phyloP scores from a whole-genome alignment of 306 rosid species.

The Prunus armeniaca region DNA sequence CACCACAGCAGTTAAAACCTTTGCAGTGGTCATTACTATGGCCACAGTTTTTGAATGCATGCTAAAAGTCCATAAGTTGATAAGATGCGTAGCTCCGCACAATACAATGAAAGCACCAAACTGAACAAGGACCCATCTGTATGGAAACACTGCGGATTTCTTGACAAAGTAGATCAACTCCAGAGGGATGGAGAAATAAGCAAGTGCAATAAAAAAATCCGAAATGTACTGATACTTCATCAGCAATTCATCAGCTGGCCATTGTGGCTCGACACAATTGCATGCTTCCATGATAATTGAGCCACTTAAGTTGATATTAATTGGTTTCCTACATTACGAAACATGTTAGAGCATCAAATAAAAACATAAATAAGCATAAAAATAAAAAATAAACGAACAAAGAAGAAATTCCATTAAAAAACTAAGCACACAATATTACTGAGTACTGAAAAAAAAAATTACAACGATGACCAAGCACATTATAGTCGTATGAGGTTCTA shows the following conservation, averaged over 20 bases:
- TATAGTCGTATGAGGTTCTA: background rate
- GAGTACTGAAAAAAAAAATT: background rate
- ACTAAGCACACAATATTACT: background rate
- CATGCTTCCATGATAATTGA: constrained; percentile 52
- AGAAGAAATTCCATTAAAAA: background rate
- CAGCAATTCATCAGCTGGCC: constrained; percentile 65
- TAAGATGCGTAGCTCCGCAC: constrained; percentile 83
- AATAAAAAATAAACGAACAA: background rate
- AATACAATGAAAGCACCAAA: constrained; percentile 82
- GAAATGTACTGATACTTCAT: constrained; percentile 77
- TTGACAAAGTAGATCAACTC: constrained; percentile 78
- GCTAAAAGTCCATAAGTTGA: constrained; percentile 65
- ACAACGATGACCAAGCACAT: background rate
- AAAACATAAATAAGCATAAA: background rate
- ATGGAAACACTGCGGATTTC: constrained; percentile 77
- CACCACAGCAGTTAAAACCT: constrained; percentile 74
- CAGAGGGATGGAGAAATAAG: constrained; percentile 78
- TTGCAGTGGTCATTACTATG: constrained; percentile 64
- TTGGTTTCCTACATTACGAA: constrained; percentile 37
- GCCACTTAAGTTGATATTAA: constrained; percentile 31
- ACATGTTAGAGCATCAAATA: background rate
- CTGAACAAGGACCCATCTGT: constrained; percentile 86
- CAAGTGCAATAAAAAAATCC: constrained; percentile 70
- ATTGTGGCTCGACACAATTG: constrained; percentile 72
- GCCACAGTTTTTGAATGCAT: constrained; percentile 67